Evolutionary conservation across 768 basidiomycete species (phyloP), one percentile per base, ranked within the genome.

Genomic region (Trametes sanguinea): DNA sequence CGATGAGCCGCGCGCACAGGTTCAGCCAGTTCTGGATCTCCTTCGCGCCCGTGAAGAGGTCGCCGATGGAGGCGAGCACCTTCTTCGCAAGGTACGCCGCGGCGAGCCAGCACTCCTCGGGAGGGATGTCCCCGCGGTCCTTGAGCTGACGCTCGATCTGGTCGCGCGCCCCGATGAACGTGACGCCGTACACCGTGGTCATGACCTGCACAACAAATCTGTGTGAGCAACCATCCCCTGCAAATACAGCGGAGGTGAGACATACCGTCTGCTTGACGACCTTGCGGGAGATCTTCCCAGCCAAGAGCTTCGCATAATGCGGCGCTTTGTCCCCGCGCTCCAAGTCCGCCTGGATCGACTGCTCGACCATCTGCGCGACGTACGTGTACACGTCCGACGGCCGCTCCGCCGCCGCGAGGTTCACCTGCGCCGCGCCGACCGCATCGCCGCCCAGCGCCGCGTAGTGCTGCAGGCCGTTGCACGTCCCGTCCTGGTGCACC

Each of bases 181-280:
- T 99, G 14, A 99, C 95, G 22, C 97, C 96, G 71, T 98, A 98
- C 37, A 98, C 96, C 2, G 96, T 98, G 0, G 96, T 99, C 97
- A 99, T 99, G 65, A 98, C 93, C 88, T 90, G 64, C 2, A 27
- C 48, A 14, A 11, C 10, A 5, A 6, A 48, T 6, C 11, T 42
- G 44, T 60, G 60, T 33, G 3, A 48, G 4, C 14, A 11, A 22
- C 22, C 22, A 22, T 22, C 1, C 22, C 22, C 22, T 37, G 4
- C 17, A 14, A 10, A 16, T 42, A 47, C 37, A 37, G 56, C 10
- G 14, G 22, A n/a, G 50, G 37, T 33, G 7, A 47, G 17, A 37
- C 35, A 37, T 42, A 90, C 93, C 27, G 97, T 98, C 78, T 98
- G 96, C 80, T 99, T 99, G 67, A 99, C 96, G 16, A 97, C 89